Evolutionary conservation across 2,329 filamentous ascomycete genomes (phyloP).

Genomic region (Aspergillus spinulosporus): DNA sequence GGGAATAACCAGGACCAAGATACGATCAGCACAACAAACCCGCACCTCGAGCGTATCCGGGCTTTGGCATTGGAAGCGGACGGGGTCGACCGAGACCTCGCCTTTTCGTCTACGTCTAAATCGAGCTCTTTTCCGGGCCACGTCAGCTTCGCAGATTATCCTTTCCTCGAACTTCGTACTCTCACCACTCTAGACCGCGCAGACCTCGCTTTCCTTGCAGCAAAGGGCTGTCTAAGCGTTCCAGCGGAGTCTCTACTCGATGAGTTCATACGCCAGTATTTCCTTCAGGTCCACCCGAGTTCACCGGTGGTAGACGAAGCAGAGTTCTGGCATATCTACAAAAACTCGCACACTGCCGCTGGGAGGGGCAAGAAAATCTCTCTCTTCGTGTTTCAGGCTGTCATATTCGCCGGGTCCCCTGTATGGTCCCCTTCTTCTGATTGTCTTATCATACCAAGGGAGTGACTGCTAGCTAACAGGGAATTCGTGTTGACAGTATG

Average conservation of each 20-base stretch:
- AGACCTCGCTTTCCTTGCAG: constrained; percentile 51
- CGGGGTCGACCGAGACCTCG: not conserved
- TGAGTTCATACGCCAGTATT: constrained; percentile 49
- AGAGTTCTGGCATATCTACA: constrained; percentile 45
- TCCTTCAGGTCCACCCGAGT: constrained; percentile 32
- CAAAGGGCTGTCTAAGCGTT: constrained; percentile 50
- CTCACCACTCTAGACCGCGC: constrained; percentile 35
- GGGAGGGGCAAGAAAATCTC: constrained; percentile 24
- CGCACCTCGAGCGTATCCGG: constrained; percentile 14
- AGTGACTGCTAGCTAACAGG: not conserved
- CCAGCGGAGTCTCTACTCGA: constrained; percentile 46
- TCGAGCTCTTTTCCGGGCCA: constrained; percentile 9
- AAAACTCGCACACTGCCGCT: not conserved
- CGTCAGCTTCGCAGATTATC: constrained; percentile 17
- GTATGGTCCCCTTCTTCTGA: constrained; percentile 30
- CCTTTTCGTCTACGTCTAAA: not conserved
- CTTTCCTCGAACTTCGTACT: constrained; percentile 26
- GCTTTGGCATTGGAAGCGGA: constrained; percentile 10
- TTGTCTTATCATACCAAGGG: no score
- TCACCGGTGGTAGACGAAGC: constrained; percentile 42
- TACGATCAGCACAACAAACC: constrained; percentile 11
- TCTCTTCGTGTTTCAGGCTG: constrained; percentile 34
- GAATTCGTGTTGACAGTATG: constrained; percentile 33
- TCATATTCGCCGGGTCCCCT: constrained; percentile 32
- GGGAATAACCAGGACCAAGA: not conserved